These are phyloP conservation scores for Aspergillus sp. DNA, from an alignment of 2,329 filamentous ascomycete species.

Conservation along the genomic window DNA sequence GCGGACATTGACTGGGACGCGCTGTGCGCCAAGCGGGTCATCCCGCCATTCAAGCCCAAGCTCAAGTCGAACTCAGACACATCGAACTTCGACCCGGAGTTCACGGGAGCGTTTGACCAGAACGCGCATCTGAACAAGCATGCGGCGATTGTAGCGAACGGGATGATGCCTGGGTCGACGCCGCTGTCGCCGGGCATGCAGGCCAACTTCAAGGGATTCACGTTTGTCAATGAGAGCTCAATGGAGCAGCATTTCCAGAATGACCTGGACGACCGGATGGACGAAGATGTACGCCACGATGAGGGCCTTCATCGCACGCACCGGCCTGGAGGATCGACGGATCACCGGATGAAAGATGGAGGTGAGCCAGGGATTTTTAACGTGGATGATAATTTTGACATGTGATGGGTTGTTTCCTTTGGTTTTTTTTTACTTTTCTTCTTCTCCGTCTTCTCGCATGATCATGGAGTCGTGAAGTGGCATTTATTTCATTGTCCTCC, in stretches of 20 bases:
- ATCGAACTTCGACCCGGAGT: slow-evolving; percentile 97
- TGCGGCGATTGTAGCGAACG: slow-evolving; percentile 74
- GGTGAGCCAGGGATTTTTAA: slow-evolving; percentile 36
- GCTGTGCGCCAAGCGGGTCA: slow-evolving; percentile 80
- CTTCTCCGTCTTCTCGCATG: slow-evolving; percentile 24
- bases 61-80: slow-evolving; percentile 93
- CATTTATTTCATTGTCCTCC: slow-evolving; percentile 10
- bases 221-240: slow-evolving; percentile 95
- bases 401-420: slow-evolving; percentile 28
- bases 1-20: slow-evolving; percentile 86
- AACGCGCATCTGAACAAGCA: slow-evolving; percentile 84
- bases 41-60: slow-evolving; percentile 95
- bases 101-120: slow-evolving; percentile 85
- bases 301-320: slow-evolving; percentile 28
- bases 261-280: slow-evolving; percentile 32
- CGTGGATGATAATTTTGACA: slow-evolving; percentile 39
- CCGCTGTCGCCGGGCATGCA: slow-evolving; percentile 92
- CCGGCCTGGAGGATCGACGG: slow-evolving; percentile 21
- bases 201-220: slow-evolving; percentile 97
- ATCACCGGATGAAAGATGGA: slow-evolving; percentile 36
- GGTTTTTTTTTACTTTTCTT: slow-evolving; percentile 12
- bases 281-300: slow-evolving; percentile 36
- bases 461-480: slow-evolving; percentile 32
- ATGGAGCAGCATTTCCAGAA: slow-evolving; percentile 56
- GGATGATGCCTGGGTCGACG: slow-evolving; percentile 74